These are phyloP conservation scores for Rhodotorula graminis DNA, from an alignment of 768 basidiomycete species.

Conservation along the genomic window DNA sequence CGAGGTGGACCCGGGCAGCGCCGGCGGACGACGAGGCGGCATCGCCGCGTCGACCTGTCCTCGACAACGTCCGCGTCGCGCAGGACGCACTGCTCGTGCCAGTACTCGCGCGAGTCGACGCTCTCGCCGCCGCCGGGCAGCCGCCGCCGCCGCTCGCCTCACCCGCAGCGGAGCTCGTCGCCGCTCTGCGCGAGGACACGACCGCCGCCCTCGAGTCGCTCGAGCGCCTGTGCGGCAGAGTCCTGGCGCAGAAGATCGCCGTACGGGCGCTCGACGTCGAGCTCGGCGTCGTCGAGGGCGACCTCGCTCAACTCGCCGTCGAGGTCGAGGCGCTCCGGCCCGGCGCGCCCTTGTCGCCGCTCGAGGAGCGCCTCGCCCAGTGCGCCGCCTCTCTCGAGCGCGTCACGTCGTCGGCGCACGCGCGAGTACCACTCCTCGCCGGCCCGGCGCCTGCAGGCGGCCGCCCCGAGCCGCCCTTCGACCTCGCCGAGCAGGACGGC, in stretches of 20 bases:
- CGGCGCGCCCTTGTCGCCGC: no score
- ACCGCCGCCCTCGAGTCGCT: background rate
- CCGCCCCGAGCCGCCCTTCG: slow-evolving; percentile 45
- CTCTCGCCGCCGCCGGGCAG: background rate
- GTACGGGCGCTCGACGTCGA: background rate
- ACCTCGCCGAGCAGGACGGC: slow-evolving; percentile 60
- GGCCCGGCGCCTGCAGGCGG: background rate
- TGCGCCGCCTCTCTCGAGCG: background rate
- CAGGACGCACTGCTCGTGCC: background rate
- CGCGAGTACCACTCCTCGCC: background rate
- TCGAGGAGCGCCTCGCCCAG: background rate
- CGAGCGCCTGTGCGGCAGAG: background rate
- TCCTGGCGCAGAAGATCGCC: background rate
- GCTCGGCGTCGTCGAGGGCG: background rate
- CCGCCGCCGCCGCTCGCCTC: background rate
- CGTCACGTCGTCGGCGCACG: background rate
- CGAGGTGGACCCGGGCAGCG: background rate
- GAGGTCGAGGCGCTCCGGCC: background rate
- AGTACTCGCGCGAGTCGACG: background rate
- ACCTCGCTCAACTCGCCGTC: background rate
- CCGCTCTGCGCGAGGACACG: background rate
- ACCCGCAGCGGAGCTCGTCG: background rate
- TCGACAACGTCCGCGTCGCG: background rate
- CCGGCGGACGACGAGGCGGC: background rate
- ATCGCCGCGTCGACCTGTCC: background rate